These are phyloP conservation scores for Crepidotus variabilis DNA, from an alignment of 768 basidiomycete species.

Conservation along the genomic window DNA sequence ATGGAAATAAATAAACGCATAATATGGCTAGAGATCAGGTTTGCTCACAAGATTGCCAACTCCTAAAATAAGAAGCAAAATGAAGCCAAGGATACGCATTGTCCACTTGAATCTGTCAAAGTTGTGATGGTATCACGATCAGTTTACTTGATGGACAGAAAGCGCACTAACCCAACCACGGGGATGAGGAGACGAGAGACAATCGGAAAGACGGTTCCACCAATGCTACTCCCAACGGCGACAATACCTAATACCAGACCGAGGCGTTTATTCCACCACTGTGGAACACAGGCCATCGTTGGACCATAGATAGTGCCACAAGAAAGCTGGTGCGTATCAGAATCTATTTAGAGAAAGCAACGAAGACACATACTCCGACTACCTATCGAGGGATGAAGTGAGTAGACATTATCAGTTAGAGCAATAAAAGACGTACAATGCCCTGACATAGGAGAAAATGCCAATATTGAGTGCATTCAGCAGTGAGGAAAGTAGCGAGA, in stretches of 20 bases:
- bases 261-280: conserved; percentile 61
- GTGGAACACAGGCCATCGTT: conserved; percentile 45
- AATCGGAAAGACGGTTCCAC: conserved; percentile 63
- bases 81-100: conserved; percentile 60
- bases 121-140: background rate
- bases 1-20: background rate
- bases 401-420: too few species aligned
- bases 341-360: too few species aligned
- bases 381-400: too few species aligned
- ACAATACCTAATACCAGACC: conserved; percentile 51
- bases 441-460: conserved; percentile 77
- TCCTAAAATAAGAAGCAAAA: conserved; percentile 44
- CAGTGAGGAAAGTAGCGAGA: conserved; percentile 54
- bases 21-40: background rate
- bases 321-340: conserved; percentile 9
- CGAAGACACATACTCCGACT: too few species aligned
- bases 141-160: background rate
- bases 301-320: conserved; percentile 26
- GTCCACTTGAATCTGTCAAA: conserved; percentile 61
- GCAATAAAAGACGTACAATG: conserved; percentile 23
- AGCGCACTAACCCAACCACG: conserved; percentile 44
- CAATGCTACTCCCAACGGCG: conserved; percentile 54
- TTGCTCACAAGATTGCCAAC: conserved; percentile 40
- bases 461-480: conserved; percentile 72
- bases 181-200: conserved; percentile 49